Evolutionary conservation across 306 rosid species (phyloP), one percentile per base, ranked within the genome.

Genomic region (Dalbergia cultrata): DNA sequence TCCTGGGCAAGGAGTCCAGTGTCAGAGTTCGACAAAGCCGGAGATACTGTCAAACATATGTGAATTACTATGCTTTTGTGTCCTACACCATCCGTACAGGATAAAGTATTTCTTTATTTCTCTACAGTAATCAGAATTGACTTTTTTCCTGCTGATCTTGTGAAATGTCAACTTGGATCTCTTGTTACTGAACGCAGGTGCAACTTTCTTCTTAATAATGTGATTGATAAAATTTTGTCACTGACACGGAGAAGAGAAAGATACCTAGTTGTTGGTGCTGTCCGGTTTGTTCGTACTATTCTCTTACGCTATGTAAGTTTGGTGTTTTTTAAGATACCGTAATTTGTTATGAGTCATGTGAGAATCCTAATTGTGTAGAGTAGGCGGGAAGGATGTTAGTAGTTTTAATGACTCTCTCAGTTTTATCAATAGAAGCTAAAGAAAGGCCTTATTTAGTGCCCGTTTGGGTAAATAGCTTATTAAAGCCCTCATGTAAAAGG

Each of bases 61-160:
- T 75, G 99, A 95, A 83, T 75, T 95, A 85, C 89, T 95, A 53
- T 91, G 97, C 92, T 95, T 93, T 82, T 95, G 97, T 76, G 99
- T 95, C 79, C 87, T 93, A 16, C 99, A 95, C 86, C 99, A 95
- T 81, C 94, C 97, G n/a, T 90, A 87, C 82, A 88, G 97, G 89
- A 95, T 95, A 93, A 95, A 93, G 99, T 95, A 95, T 86, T 70
- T 87, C 84, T 78, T 76, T 79, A n/a, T 69, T 74, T 75, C 83
- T 60, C 17, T 60, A 70, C 75, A 41, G 64, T 81, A 72, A 8
- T 71, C 68, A 17, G 66, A 72, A 66, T 33, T 72, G 57, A 72
- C 56, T 81, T 76, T 50, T 74, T 74, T 78, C 59, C 50, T 57
- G 39, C 77, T 78, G 45, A 67, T 70, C 39, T 18, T 69, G 65